These are phyloP conservation scores for Penicillium vulpinum DNA, from an alignment of 2,329 filamentous ascomycete genomes.

Conservation along the genomic window DNA sequence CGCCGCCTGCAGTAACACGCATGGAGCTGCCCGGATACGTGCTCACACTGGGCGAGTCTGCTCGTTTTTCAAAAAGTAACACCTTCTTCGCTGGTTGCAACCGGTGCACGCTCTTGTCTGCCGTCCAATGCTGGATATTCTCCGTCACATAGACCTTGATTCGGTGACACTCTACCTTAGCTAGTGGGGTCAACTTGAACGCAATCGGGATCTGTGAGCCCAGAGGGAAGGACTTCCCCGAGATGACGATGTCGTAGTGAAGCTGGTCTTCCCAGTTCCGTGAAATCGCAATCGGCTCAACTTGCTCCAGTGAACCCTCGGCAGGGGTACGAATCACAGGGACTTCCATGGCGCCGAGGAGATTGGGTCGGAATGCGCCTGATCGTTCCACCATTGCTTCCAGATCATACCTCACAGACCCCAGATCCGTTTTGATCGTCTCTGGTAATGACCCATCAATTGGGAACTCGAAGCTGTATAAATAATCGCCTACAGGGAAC, in stretches of 20 bases:
- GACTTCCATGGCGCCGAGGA: conserved; percentile 79
- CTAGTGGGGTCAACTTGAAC: conserved; percentile 87
- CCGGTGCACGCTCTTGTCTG: conserved; percentile 78
- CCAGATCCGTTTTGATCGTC: conserved; percentile 82
- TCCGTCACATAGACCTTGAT: conserved; percentile 91
- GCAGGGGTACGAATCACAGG: conserved; percentile 80
- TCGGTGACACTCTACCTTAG: conserved; percentile 90
- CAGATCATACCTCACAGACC: conserved; percentile 83
- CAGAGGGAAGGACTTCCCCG: conserved; percentile 89
- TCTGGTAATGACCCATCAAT: conserved; percentile 78
- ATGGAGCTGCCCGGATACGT: conserved; percentile 75
- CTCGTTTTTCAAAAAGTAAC: conserved; percentile 81
- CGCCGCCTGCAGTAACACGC: conserved; percentile 75
- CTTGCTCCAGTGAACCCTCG: conserved; percentile 83
- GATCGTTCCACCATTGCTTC: conserved; percentile 82
- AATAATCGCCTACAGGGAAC: conserved; percentile 73
- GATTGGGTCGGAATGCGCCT: conserved; percentile 85
- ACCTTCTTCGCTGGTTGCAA: conserved; percentile 84
- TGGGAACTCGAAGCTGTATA: conserved; percentile 77
- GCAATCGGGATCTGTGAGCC: conserved; percentile 87
- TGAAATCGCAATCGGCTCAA: conserved; percentile 91
- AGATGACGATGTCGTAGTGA: conserved; percentile 94
- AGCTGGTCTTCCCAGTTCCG: conserved; percentile 93
- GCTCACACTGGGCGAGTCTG: conserved; percentile 72
- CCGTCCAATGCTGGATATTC: conserved; percentile 87